Percentiles rank a stretch among this genome's conserved stretches.
phyloP scores from a whole-genome alignment of 75 land plant genomes.

The Pinus albicaulis region DNA sequence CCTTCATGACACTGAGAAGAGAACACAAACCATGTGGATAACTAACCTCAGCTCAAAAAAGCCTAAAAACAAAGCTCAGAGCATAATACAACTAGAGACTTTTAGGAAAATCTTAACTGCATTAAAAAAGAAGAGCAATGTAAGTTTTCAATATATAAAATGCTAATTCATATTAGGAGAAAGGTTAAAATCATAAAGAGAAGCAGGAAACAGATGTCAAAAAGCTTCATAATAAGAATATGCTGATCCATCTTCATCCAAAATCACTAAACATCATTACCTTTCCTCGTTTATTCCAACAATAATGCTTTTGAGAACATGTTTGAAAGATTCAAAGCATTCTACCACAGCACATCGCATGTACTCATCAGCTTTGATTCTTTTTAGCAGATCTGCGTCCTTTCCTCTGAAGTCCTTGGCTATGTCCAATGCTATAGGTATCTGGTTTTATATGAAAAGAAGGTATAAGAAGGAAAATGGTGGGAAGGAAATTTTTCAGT shows the following conservation, averaged over 20 bases:
- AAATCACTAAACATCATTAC: conserved; percentile 32
- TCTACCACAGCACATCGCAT: conserved; percentile 77
- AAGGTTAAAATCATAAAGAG: background rate
- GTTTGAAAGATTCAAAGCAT: conserved; percentile 69
- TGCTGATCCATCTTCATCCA: background rate
- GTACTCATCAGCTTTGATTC: conserved; percentile 71
- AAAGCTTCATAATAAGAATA: background rate
- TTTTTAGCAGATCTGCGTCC: conserved; percentile 58
- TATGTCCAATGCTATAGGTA: conserved; percentile 89
- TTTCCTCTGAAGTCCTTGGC: conserved; percentile 76
- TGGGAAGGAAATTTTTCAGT: background rate
- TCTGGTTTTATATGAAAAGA: conserved; percentile 28
- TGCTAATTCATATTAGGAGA: background rate
- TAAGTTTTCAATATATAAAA: background rate
- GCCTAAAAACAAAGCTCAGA: background rate
- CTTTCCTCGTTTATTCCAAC: conserved; percentile 49
- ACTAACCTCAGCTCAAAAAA: background rate
- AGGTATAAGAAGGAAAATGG: background rate
- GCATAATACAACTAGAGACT: background rate
- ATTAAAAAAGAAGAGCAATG: background rate
- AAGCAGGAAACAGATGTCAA: background rate
- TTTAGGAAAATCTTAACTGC: background rate
- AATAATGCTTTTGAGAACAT: conserved; percentile 45
- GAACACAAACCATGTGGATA: background rate
- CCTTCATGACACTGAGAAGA: conserved; percentile 35